Base-by-base conservation (phyloP, 192 early-diverging fungal species). In the Coemansia sp. region DNA sequence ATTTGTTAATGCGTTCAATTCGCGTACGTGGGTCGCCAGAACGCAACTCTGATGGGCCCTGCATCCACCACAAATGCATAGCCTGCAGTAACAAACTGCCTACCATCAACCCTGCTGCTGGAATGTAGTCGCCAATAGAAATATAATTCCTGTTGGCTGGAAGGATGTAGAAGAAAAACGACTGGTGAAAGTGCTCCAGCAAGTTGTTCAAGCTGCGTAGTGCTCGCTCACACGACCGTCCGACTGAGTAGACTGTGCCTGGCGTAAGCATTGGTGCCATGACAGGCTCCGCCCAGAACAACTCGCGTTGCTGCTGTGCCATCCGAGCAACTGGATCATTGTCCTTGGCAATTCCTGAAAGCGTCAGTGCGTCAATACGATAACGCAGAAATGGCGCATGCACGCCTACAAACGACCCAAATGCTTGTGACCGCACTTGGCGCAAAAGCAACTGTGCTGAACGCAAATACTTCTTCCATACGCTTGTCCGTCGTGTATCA, bases 141-240 rank as follows among this genome's bases (percentile, higher is more conserved):
- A 96, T 89, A 77, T 92, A 95, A 50, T 82, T 80, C 21, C 82
- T 64, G 57, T 89, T 87, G 14, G 86, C 84, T n/a, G 91, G 90
- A 70, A 96, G 85, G n/a, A 94, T 83, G 75, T 98, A 98, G 69
- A 97, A 96, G 84, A 95, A 98, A 79, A 93, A 98, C 39, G 95
- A 92, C 71, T 96, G 95, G 68, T 98, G 96, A 42, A 98, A 85
- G 59, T 92, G 88, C 73, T 98, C 96, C 51, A 98, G 83, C 51
- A 98, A 67, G 68, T 96, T 97, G 82, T 93, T 96, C 52, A 95
- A 82, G 66, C 89, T 92, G 62, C 93, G 88, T 67, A 94, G 74
- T 1, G 88, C 85, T 0, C 92, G 91, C 67, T 98, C 96, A 4
- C 95, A 54, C 9, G 89, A 64, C n/a, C 91, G 72, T 10, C 83